Percentiles rank a stretch among this genome's conserved stretches.
Conservation (phyloP, 257 asterid genomes). For the Nemophila menziesii region DNA sequence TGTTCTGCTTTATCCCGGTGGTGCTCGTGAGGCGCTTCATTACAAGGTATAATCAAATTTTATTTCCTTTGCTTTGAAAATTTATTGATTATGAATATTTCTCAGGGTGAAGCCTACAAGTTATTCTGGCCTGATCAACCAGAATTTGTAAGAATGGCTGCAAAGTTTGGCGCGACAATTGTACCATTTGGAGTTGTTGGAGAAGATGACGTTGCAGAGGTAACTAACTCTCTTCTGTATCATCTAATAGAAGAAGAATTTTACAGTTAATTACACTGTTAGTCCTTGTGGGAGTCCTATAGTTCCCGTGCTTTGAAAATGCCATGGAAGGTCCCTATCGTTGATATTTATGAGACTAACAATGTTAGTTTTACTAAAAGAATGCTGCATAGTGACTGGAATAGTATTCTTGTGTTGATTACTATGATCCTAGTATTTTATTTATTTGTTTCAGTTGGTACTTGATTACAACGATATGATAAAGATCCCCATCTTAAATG, state of each 20-base stretch:
- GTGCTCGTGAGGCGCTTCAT: constrained; percentile 96
- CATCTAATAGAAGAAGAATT: no score
- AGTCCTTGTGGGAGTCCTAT: no score
- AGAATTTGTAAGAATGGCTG: constrained; percentile 95
- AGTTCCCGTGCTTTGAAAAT: no score
- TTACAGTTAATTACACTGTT: no score
- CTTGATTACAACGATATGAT: constrained; percentile 68
- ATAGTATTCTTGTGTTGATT: background rate
- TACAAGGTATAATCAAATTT: constrained; percentile 41
- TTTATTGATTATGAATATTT: constrained; percentile 1
- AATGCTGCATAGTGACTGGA: no score
- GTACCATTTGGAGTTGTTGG: constrained; percentile 93
- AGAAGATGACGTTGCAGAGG: constrained; percentile 84
- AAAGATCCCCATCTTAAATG: constrained; percentile 52
- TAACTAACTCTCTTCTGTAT: constrained; percentile 41
- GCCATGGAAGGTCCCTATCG: no score
- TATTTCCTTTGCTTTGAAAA: background rate
- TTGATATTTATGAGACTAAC: no score
- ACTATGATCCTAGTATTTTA: background rate
- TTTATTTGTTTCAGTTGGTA: constrained; percentile 40
- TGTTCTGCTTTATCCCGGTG: constrained; percentile 95
- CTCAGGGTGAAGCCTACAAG: constrained; percentile 81
- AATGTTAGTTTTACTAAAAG: no score
- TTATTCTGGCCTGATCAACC: constrained; percentile 94
- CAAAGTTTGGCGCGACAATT: constrained; percentile 82